These are phyloP conservation scores for Kodamaea ohmeri DNA, from an alignment of 1,139 yeast genomes.

Conservation along the genomic window DNA sequence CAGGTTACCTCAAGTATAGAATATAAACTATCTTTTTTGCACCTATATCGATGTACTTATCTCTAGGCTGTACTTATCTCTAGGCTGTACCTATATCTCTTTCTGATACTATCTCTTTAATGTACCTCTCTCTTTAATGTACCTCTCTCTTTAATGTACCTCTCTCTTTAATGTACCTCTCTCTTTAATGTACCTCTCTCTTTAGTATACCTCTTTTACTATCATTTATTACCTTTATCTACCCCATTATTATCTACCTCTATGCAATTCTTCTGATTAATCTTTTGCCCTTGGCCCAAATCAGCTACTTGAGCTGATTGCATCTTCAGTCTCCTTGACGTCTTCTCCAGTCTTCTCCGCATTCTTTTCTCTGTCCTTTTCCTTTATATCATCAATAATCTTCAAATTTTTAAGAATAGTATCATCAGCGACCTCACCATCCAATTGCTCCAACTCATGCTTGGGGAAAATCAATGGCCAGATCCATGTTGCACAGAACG, in stretches of 20 bases:
- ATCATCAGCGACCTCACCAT: constrained; percentile 70
- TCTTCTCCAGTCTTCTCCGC: constrained; percentile 8
- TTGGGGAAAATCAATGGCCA: constrained; percentile 65
- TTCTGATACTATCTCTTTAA: no score
- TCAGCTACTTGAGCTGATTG: constrained; percentile 9
- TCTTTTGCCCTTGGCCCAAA: background rate
- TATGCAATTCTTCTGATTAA: background rate
- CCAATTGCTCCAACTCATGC: constrained; percentile 61
- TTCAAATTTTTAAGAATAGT: constrained; percentile 43
- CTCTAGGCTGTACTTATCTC: no score
- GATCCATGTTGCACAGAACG: constrained; percentile 64
- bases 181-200: no score
- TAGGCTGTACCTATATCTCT: no score
- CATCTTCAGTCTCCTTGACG: constrained; percentile 6
- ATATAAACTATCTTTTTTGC: no score
- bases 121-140: no score
- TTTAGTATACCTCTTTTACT: no score
- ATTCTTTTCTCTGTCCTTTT: constrained; percentile 10
- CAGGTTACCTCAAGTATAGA: no score
- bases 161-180: no score
- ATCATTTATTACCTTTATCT: no score
- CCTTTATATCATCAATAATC: constrained; percentile 18
- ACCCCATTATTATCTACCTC: background rate
- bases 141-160: no score
- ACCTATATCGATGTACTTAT: no score